phyloP scores from a whole-genome alignment of 1,284 basidiomycete genomes.

The Rugiboletus extremiorientalis region DNA sequence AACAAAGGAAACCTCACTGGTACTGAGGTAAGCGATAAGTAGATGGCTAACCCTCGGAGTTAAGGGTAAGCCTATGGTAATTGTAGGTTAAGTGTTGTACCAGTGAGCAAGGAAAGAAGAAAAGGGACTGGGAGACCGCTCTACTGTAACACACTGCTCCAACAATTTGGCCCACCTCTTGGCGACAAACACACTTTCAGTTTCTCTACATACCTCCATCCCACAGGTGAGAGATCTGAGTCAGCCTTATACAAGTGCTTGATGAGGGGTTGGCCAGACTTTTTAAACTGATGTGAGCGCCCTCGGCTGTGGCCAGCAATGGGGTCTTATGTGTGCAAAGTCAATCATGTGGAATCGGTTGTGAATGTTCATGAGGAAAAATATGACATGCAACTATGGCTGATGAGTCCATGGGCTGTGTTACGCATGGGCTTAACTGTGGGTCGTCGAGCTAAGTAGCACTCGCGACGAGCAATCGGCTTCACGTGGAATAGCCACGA shows the following conservation, averaged over 20 bases:
- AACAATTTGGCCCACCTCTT: constrained; percentile 71
- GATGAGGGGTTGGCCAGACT: constrained; percentile 92
- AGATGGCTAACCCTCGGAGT: too few species aligned
- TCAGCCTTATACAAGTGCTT: constrained; percentile 99
- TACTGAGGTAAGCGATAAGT: too few species aligned
- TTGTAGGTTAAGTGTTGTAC: too few species aligned
- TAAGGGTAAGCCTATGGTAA: too few species aligned
- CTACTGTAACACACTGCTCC: constrained; percentile 68
- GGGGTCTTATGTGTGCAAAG: constrained; percentile 76
- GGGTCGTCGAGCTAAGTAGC: too few species aligned
- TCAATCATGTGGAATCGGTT: constrained; percentile 89
- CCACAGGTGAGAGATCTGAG: constrained; percentile 91
- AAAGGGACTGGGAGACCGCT: too few species aligned
- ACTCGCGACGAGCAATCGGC: too few species aligned
- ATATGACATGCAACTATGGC: constrained; percentile 90
- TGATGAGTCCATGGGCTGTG: too few species aligned
- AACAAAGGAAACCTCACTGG: too few species aligned
- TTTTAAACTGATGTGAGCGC: constrained; percentile 2
- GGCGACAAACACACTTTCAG: constrained; percentile 84
- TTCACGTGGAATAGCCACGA: too few species aligned
- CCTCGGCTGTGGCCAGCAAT: not conserved
- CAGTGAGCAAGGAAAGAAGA: too few species aligned
- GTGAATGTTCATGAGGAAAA: constrained; percentile 99
- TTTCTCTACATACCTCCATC: constrained; percentile 92
- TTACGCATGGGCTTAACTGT: too few species aligned